Evolutionary conservation across 257 asterid species (phyloP).

Genomic region (Ballota nigra): DNA sequence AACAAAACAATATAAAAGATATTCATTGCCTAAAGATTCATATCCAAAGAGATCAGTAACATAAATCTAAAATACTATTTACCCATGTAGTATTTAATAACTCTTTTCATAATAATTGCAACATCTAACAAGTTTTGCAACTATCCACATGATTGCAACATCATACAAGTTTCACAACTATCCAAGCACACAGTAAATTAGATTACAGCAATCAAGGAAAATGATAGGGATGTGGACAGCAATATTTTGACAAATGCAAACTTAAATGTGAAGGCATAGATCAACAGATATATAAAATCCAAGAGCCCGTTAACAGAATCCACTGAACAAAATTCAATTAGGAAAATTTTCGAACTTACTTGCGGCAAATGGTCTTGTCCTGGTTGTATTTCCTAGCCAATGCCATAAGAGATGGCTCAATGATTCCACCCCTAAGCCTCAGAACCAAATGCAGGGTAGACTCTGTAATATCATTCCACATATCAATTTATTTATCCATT

Average conservation of each 20-base stretch:
- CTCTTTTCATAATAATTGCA: neutral
- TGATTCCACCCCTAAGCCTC: conserved; percentile 64
- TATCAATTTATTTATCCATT: neutral
- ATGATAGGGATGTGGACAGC: neutral
- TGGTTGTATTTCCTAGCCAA: conserved; percentile 62
- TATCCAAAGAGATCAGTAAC: neutral
- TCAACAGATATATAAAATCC: neutral
- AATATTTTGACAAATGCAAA: neutral
- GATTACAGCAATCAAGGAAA: neutral
- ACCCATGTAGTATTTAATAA: neutral
- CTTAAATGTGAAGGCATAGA: neutral
- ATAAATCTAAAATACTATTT: neutral
- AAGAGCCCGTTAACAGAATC: neutral
- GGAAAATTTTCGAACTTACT: conserved; percentile 28
- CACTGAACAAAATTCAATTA: neutral
- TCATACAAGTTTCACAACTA: neutral
- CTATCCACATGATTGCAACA: neutral
- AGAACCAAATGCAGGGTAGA: conserved; percentile 57
- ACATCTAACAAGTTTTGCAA: neutral
- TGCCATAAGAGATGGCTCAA: conserved; percentile 56
- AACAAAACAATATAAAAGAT: no score
- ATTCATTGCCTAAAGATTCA: neutral
- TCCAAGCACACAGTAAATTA: neutral
- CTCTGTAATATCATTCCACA: conserved; percentile 29
- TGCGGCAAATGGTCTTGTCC: conserved; percentile 65